Percentiles rank a stretch among this genome's conserved stretches.
Evolutionary conservation across 768 basidiomycete genomes (phyloP).

Genomic region (Calocera cornea): DNA sequence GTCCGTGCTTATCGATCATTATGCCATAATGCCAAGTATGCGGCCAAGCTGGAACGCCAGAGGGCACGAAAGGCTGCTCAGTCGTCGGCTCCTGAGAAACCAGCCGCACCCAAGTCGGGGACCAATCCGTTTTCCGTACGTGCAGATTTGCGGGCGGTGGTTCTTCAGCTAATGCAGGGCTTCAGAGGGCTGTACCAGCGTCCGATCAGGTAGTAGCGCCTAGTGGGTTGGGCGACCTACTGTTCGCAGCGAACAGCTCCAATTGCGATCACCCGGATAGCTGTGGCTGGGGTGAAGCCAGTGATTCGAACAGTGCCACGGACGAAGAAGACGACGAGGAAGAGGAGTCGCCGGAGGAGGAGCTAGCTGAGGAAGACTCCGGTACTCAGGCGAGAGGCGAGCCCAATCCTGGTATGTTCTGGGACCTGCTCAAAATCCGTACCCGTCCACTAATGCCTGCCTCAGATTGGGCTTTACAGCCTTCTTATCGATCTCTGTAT

Average conservation of each 20-base stretch:
- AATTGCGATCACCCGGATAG: slow-evolving; percentile 14
- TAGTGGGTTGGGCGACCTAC: background rate
- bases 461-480: slow-evolving; percentile 44
- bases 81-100: slow-evolving; percentile 22
- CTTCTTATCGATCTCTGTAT: slow-evolving; percentile 53
- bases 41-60: slow-evolving; percentile 52
- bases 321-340: slow-evolving; percentile 26
- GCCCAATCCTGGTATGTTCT: slow-evolving; percentile 23
- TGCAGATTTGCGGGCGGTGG: background rate
- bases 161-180: background rate
- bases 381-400: background rate
- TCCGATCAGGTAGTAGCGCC: background rate
- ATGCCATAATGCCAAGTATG: slow-evolving; percentile 59
- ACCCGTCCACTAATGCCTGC: background rate
- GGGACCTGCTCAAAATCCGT: background rate
- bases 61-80: slow-evolving; percentile 27
- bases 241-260: slow-evolving; percentile 9
- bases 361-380: slow-evolving; percentile 42
- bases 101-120: slow-evolving; percentile 20
- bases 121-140: slow-evolving; percentile 61
- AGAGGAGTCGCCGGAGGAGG: slow-evolving; percentile 21
- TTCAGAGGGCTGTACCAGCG: background rate
- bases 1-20: slow-evolving; percentile 72
- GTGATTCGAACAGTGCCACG: slow-evolving; percentile 21
- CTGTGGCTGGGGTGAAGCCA: slow-evolving; percentile 5